Evolutionary conservation across 768 basidiomycete genomes (phyloP), one percentile per base, ranked within the genome.

Genomic region (Megacollybia marginata): DNA sequence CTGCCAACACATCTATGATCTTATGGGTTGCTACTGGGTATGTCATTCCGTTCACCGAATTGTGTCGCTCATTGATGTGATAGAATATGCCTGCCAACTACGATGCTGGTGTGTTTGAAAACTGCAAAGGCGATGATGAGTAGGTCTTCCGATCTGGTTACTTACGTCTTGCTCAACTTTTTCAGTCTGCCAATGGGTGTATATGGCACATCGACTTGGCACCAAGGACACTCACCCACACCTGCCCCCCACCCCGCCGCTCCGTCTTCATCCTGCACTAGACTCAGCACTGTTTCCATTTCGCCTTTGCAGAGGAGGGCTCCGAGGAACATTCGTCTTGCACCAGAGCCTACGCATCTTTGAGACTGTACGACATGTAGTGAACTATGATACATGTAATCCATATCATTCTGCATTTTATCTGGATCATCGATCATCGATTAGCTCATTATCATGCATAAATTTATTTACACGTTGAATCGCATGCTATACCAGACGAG

Each of bases 1-100:
- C 48, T 91, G 88, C 72, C 80, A 88, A 64, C 86, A 92, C 69
- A 83, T 85, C 55, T 88, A 82, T 55, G 87, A 89, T 55, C 70
- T 79, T 45, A 78, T 81, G 75, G 84, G 81, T 12, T 77, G 76
- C 9, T 44, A 61, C 54, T 78, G 75, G 74, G 76, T 75, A n/a
- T n/a, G n/a, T 19, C n/a, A n/a, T n/a, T 44, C 34, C 28, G 28
- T 9, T 34, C 50, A 23, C 47, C 50, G 20, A 16, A 32, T 8
- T 8, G 46, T 9, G n/a, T 13, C 5, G 18, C 9, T 48, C 34
- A 4, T 44, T 10, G 15, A 83, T 48, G 33, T 31, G 15, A 15
- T 44, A 83, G 77, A 92, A 91, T 60, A 88, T 83, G 55, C 88
- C 88, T 1, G 83, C 79, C 47, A 75, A 76, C 54, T 85, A 88